Evolutionary conservation across 306 rosid genomes (phyloP), one percentile per base, ranked within the genome.

Genomic region (Mimosa bimucronata): DNA sequence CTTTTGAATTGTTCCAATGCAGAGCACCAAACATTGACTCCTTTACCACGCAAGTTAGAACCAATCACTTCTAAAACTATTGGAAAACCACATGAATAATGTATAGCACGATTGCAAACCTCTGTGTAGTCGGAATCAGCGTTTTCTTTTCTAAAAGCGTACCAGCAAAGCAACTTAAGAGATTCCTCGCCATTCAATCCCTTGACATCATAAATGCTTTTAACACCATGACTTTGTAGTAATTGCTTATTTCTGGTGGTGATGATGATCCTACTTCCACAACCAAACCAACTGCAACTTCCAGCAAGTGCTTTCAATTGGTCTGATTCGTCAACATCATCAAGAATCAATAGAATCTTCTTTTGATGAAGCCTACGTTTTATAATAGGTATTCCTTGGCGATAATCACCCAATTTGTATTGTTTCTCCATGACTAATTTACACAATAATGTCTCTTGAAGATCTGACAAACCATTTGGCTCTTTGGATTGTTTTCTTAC

Each of bases 221-320:
- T 25, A 28, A 76, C 29, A 3, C 30, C 71, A 42, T 28, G 80
- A 45, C 6, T 2, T 9, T 0, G 14, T 45, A 76, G 10, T 60
- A 76, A 64, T 42, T 60, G 31, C 31, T 66, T 64, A 23, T 44
- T 40, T 28, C 80, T 44, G 0, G 73, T 64, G 7, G 73, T 76
- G 12, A 45, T 64, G 3, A 64, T 64, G 30, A 76, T 28, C 48
- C 45, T 76, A 18, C 62, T 76, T 5, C 62, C 64, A 28, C n/a
- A 9, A 1, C 80, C 80, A 48, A 77, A 77, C 80, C 80, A 77
- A 66, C 46, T 16, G 18, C 1, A 5, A 2, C 25, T 41, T 42
- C 75, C 75, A 13, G 6, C 81, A 1, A 77, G 34, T 2, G 40
- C 48, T 7, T 15, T 23, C 40, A 77, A 48, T 23, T 77, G 75